Evolutionary conservation across 805 yeast genomes (phyloP).

Genomic region (Pichia cephalocereana): DNA sequence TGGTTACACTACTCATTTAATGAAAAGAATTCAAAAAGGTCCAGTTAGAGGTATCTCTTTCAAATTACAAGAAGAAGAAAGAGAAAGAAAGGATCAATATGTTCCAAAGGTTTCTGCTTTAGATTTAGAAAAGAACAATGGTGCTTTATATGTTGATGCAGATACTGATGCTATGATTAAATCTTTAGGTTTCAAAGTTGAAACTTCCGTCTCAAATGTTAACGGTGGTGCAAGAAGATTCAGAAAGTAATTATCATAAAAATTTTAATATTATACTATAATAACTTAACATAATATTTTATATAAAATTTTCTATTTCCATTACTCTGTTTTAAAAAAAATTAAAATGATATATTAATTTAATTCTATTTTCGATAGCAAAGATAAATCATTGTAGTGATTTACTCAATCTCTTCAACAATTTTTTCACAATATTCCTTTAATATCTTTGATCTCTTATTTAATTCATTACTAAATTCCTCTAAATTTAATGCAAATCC

Average conservation of each 20-base stretch:
- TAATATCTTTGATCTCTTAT: conserved; percentile 31
- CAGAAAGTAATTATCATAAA: conserved; percentile 57
- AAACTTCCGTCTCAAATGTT: conserved; percentile 76
- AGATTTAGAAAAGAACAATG: conserved; percentile 93
- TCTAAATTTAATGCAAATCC: conserved; percentile 14
- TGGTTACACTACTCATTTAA: conserved; percentile 99
- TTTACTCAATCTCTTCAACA: conserved; percentile 17
- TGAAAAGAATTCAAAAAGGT: conserved; percentile 99
- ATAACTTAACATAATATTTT: background rate
- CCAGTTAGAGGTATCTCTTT: conserved; percentile 99
- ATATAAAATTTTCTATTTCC: background rate
- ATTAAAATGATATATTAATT: background rate
- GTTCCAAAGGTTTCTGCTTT: conserved; percentile 99
- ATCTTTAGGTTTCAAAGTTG: conserved; percentile 84
- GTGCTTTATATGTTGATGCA: conserved; percentile 92
- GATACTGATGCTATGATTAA: conserved; percentile 94
- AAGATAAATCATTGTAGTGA: background rate
- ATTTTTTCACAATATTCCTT: conserved; percentile 36
- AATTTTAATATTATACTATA: background rate
- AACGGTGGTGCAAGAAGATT: conserved; percentile 79
- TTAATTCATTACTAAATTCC: conserved; percentile 24
- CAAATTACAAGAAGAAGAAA: conserved; percentile 99
- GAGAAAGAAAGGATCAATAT: conserved; percentile 99
- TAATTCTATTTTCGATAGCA: too few species aligned
- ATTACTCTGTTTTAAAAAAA: background rate